phyloP scores from a whole-genome alignment of 192 early-diverging fungal species.

The Coemansia sp. region DNA sequence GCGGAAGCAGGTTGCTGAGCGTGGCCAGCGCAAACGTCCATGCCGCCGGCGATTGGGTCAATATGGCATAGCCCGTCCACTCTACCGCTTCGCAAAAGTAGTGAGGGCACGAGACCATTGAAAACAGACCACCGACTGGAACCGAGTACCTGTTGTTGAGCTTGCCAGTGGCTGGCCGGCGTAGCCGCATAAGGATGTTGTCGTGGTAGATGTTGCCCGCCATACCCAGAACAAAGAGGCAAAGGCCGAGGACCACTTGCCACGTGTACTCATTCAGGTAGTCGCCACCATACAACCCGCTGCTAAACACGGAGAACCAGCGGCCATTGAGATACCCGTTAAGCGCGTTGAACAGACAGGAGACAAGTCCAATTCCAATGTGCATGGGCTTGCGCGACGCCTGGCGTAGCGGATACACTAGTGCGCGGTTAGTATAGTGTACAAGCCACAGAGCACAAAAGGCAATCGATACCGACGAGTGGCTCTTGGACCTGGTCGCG shows the following conservation, averaged over 20 bases:
- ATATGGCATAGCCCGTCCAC: conserved; percentile 46
- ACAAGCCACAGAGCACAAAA: conserved; percentile 19
- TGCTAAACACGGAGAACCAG: conserved; percentile 20
- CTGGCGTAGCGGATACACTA: conserved; percentile 45
- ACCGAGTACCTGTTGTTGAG: conserved; percentile 22
- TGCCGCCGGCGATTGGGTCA: conserved; percentile 42
- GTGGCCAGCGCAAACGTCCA: conserved; percentile 41
- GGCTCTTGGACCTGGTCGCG: not conserved
- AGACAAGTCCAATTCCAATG: conserved; percentile 32
- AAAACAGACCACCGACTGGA: conserved; percentile 39
- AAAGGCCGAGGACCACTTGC: conserved; percentile 2
- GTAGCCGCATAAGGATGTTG: conserved; percentile 28
- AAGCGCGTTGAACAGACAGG: conserved; percentile 38
- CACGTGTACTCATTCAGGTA: not conserved
- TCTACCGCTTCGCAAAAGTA: conserved; percentile 51
- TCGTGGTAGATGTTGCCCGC: conserved; percentile 47
- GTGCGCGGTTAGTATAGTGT: conserved; percentile 46
- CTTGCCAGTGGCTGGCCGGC: not conserved
- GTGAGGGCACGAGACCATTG: conserved; percentile 50
- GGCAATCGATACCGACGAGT: not conserved
- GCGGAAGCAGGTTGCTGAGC: conserved; percentile 39
- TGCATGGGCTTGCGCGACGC: conserved; percentile 48
- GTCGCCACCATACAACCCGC: not conserved
- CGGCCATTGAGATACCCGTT: conserved; percentile 53
- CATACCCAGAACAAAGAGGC: conserved; percentile 28